Conservation (phyloP, 1,139 yeast species). For the Suhomyces atakaporum region DNA sequence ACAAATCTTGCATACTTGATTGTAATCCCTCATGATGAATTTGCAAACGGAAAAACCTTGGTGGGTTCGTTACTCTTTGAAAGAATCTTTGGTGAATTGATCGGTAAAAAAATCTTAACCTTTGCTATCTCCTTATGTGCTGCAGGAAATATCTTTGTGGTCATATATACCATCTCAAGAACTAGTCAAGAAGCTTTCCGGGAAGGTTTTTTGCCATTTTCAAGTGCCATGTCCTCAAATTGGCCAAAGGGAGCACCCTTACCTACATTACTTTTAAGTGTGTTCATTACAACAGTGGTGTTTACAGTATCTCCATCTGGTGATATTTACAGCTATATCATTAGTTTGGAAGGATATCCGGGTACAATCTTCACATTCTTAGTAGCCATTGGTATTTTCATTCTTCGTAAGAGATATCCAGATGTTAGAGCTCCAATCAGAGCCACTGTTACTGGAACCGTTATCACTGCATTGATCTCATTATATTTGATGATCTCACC, state of each 20-base stretch:
- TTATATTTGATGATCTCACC: slow-evolving; percentile 50
- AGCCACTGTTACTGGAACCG: slow-evolving; percentile 48
- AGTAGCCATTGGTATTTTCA: slow-evolving; percentile 54
- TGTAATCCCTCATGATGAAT: slow-evolving; percentile 55
- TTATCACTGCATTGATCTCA: slow-evolving; percentile 41
- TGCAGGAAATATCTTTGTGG: slow-evolving; percentile 65
- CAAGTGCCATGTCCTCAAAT: slow-evolving; percentile 54
- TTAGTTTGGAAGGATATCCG: slow-evolving; percentile 76
- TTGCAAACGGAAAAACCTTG: slow-evolving; percentile 55
- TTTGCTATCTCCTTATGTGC: slow-evolving; percentile 60
- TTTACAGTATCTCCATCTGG: slow-evolving; percentile 71
- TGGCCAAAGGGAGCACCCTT: slow-evolving; percentile 61
- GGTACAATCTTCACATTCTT: slow-evolving; percentile 50
- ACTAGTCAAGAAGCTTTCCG: slow-evolving; percentile 66
- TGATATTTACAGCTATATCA: slow-evolving; percentile 74
- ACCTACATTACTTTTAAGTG: slow-evolving; percentile 44
- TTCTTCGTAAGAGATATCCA: slow-evolving; percentile 50
- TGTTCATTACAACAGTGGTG: slow-evolving; percentile 37
- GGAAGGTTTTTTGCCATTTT: slow-evolving; percentile 61
- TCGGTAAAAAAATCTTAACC: slow-evolving; percentile 57
- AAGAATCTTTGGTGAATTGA: slow-evolving; percentile 51
- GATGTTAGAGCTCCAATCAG: slow-evolving; percentile 50
- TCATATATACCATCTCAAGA: slow-evolving; percentile 58
- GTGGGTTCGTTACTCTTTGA: slow-evolving; percentile 61
- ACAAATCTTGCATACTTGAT: slow-evolving; percentile 59